Evolutionary conservation across 2,329 filamentous ascomycete genomes (phyloP), one percentile per base, ranked within the genome.

Genomic region (Fusarium illudens): DNA sequence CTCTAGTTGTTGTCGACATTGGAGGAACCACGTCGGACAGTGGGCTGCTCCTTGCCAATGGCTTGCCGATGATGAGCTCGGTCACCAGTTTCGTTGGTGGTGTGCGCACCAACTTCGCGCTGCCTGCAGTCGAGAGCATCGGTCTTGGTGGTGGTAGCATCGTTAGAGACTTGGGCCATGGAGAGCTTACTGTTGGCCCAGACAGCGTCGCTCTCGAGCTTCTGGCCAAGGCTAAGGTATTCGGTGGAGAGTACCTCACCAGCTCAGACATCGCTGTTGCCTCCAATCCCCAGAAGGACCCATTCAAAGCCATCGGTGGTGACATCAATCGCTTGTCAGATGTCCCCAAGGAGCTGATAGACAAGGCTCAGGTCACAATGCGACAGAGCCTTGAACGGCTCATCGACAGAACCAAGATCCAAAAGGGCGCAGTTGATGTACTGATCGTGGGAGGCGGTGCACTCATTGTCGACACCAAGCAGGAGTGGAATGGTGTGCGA

Each of bases 1-100:
- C 84, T 53, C 29, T 50, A 5, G 30, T 50, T 20, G 84, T 87
- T 0, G 80, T 86, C 4, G 84, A 87, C 70, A 81, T 87, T 19
- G 84, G 85, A 5, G 84, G 85, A 13, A 87, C 85, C 0, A 87
- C 84, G 0, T 81, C 83, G 0, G 84, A 87, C 59, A 81, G 84
- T 6, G 84, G 85, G 5, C 70, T 84, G 0, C 65, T 87, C 5
- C 4, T 84, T 77, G 46, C 64, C 13, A 32, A 51, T n/a, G 56
- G 63, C 6, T 22, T 59, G 15, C 65, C 65, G 2, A 44, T 56
- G 17, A 57, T 60, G n/a, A 58, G 54, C 2, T 58, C 58, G 1
- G 42, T 49, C 4, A 51, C 58, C 4, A 59, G 57, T n/a, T 44
- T 30, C 17, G 56, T 66, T 17, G 60, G 44, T 5, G 66, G 52